These are phyloP conservation scores for Hypoxylon sp. DNA, from an alignment of 2,329 filamentous ascomycete genomes.

Conservation along the genomic window DNA sequence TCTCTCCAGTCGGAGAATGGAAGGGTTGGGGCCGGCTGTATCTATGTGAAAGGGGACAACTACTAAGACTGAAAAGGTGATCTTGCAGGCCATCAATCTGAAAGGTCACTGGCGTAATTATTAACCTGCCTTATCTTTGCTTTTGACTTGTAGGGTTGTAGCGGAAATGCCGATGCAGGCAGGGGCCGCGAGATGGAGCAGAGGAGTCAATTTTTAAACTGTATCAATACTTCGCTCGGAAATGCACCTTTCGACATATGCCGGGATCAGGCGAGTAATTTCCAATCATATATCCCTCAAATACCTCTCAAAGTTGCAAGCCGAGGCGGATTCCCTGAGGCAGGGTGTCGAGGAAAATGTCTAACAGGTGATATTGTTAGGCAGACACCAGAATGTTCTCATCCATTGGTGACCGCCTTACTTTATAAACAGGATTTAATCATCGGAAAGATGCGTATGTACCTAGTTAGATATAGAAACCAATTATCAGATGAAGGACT, in stretches of 20 bases:
- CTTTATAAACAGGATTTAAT: slow-evolving; percentile 32
- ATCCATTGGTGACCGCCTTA: slow-evolving; percentile 22
- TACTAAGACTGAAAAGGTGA: not conserved
- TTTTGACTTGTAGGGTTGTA: slow-evolving; percentile 6
- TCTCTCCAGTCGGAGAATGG: not conserved
- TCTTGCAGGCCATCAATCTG: not conserved
- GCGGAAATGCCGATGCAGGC: slow-evolving; percentile 23
- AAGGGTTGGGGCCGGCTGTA: not conserved
- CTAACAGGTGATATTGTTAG: slow-evolving; percentile 26
- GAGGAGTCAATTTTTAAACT: slow-evolving; percentile 21
- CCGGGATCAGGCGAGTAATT: slow-evolving; percentile 8
- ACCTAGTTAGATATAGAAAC: slow-evolving; percentile 25
- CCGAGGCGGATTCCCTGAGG: slow-evolving; percentile 12
- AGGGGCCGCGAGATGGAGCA: slow-evolving; percentile 22
- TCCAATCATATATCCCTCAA: slow-evolving; percentile 13
- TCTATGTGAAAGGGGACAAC: not conserved
- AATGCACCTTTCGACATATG: slow-evolving; percentile 22
- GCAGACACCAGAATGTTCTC: slow-evolving; percentile 28
- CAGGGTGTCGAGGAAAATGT: slow-evolving; percentile 4
- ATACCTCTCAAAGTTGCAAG: not conserved
- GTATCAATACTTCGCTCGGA: slow-evolving; percentile 9
- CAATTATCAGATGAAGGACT: slow-evolving; percentile 22
- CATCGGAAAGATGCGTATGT: slow-evolving; percentile 36
- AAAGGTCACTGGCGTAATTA: not conserved
- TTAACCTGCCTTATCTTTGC: not conserved